Evolutionary conservation across 345 rosid species (phyloP).

Genomic region (Noccaea bulbosa): DNA sequence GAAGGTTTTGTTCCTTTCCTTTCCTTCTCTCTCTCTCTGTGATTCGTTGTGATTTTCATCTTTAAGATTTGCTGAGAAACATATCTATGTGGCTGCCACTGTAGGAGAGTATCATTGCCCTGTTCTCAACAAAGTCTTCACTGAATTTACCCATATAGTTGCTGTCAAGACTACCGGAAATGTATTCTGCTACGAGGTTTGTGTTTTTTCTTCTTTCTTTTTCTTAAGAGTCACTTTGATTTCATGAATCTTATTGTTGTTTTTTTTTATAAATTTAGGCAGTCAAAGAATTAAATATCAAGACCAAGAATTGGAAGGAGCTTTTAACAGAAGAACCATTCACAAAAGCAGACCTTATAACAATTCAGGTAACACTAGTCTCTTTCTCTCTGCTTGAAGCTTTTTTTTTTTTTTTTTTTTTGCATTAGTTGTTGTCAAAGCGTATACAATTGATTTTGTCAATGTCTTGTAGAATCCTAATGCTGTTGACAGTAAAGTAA

Average conservation of each 20-base stretch:
- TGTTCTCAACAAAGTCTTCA: conserved; percentile 88
- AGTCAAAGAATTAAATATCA: conserved; percentile 84
- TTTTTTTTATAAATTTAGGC: conserved; percentile 53
- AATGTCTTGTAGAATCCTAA: conserved; percentile 72
- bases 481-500: conserved; percentile 64
- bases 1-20: conserved; percentile 56
- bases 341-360: conserved; percentile 77
- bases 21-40: background rate
- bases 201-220: background rate
- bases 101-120: conserved; percentile 93
- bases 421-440: background rate
- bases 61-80: background rate
- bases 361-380: conserved; percentile 59
- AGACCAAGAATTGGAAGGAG: conserved; percentile 93
- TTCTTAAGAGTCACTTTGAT: conserved; percentile 7
- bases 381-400: conserved; percentile 20
- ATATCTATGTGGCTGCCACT: conserved; percentile 9
- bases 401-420: background rate
- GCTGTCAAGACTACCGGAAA: conserved; percentile 92
- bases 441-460: background rate
- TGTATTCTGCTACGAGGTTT: conserved; percentile 88
- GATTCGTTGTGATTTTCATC: background rate
- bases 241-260: conserved; percentile 24
- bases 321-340: conserved; percentile 87
- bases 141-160: conserved; percentile 89